Conservation (phyloP, 2,329 filamentous ascomycete genomes). For the Alternaria ventricosa region DNA sequence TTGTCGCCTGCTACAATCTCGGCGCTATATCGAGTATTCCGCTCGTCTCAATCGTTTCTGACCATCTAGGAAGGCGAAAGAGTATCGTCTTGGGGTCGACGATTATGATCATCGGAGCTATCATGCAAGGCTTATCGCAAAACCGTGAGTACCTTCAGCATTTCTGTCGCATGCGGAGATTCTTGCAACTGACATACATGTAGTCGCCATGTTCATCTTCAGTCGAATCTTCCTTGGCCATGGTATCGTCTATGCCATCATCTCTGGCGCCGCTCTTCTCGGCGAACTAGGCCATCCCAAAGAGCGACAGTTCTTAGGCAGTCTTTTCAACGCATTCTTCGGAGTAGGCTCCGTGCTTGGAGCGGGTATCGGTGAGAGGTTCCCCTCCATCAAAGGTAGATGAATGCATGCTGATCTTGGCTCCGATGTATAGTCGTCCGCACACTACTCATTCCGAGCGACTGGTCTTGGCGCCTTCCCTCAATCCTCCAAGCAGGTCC, state of each 20-base stretch:
- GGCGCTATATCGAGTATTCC: conserved; percentile 66
- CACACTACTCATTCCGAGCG: conserved; percentile 62
- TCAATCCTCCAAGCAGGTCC: conserved; percentile 69
- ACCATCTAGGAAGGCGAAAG: conserved; percentile 62
- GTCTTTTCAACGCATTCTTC: conserved; percentile 74
- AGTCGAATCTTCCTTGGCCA: conserved; percentile 71
- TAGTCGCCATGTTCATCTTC: conserved; percentile 60
- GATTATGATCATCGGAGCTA: conserved; percentile 62
- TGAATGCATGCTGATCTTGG: neutral
- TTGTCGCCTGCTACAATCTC: conserved; percentile 65
- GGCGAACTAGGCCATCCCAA: conserved; percentile 73
- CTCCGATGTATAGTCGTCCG: conserved; percentile 58
- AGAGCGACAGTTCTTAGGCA: conserved; percentile 69
- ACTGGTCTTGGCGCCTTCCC: conserved; percentile 73
- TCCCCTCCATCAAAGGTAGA: neutral
- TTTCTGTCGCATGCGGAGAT: too few species aligned
- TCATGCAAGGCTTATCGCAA: conserved; percentile 62
- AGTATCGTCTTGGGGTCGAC: conserved; percentile 63
- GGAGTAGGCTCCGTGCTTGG: conserved; percentile 65
- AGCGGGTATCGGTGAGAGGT: conserved; percentile 56
- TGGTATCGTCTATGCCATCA: conserved; percentile 69
- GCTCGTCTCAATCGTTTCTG: conserved; percentile 63
- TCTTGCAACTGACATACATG: neutral
- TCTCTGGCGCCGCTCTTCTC: conserved; percentile 68
- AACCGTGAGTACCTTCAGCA: conserved; percentile 30